Conservation (phyloP, 441 rosid genomes). For the Theobroma grandiflorum region DNA sequence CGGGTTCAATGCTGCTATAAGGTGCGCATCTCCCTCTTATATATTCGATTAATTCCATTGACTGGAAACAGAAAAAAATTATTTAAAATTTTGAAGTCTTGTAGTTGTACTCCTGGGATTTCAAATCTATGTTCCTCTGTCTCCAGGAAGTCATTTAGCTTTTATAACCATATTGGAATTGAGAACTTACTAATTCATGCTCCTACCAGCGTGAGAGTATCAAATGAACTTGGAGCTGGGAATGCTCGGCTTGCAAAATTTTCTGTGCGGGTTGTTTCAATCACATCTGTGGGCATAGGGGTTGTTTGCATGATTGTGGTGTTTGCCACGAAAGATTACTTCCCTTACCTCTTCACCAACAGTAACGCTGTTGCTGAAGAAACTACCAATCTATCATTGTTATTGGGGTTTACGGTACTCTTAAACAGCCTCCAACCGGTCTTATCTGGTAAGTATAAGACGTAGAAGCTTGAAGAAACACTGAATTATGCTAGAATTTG, state of each 20-base stretch:
- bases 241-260: constrained; percentile 70
- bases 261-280: constrained; percentile 74
- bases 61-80: neutral
- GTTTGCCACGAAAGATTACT: constrained; percentile 60
- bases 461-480: neutral
- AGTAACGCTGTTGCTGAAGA: constrained; percentile 81
- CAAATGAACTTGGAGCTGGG: constrained; percentile 91
- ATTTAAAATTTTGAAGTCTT: neutral
- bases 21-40: constrained; percentile 42
- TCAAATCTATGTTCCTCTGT: neutral
- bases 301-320: constrained; percentile 63
- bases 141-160: neutral
- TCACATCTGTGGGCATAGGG: constrained; percentile 73
- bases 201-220: constrained; percentile 76
- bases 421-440: constrained; percentile 92
- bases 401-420: constrained; percentile 76
- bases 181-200: constrained; percentile 22
- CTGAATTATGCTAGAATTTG: neutral
- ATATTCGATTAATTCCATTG: neutral
- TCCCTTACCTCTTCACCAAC: constrained; percentile 82
- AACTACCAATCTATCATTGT: constrained; percentile 66
- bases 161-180: neutral
- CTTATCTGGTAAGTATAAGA: constrained; percentile 65
- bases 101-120: neutral
- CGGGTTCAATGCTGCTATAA: constrained; percentile 93